phyloP scores from a whole-genome alignment of 2,329 filamentous ascomycete genomes.

The Calonectria montana region DNA sequence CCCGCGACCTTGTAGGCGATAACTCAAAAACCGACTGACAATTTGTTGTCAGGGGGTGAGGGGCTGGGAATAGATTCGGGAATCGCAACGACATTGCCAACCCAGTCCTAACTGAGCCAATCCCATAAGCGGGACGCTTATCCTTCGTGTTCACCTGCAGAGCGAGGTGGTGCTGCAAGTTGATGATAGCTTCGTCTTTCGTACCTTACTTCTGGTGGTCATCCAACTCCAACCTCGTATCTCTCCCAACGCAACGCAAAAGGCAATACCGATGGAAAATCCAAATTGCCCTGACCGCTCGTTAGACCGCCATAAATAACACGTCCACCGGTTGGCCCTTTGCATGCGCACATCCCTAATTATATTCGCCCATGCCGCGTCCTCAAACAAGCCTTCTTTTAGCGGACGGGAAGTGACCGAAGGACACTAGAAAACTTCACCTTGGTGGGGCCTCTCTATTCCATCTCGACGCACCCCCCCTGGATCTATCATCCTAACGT shows the following conservation, averaged over 20 bases:
- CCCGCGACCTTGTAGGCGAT: not conserved
- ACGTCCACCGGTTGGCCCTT: not conserved
- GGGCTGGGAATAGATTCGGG: constrained; percentile 7
- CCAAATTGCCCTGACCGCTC: not conserved
- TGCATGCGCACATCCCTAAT: not conserved
- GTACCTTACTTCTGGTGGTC: no score
- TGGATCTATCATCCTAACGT: not conserved
- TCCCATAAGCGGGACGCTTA: constrained; percentile 1
- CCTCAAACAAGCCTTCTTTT: not conserved
- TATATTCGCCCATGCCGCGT: not conserved
- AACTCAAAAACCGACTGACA: constrained; percentile 3
- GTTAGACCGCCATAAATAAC: not conserved
- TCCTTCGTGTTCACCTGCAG: not conserved
- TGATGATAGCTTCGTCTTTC: no score
- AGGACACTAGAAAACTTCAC: constrained; percentile 19
- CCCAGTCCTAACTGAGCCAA: not conserved
- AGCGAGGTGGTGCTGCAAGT: no score
- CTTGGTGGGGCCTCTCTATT: not conserved
- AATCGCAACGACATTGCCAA: not conserved
- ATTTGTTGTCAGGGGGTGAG: not conserved
- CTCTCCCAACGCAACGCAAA: not conserved
- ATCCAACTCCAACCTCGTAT: not conserved
- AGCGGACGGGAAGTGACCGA: constrained; percentile 27
- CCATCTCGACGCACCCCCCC: not conserved
- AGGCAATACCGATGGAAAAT: not conserved